A percentile compares a stretch with the other conserved stretches of the same genome.
phyloP scores from a whole-genome alignment of 2,329 filamentous ascomycete species.

The Paecilomyces formosus region DNA sequence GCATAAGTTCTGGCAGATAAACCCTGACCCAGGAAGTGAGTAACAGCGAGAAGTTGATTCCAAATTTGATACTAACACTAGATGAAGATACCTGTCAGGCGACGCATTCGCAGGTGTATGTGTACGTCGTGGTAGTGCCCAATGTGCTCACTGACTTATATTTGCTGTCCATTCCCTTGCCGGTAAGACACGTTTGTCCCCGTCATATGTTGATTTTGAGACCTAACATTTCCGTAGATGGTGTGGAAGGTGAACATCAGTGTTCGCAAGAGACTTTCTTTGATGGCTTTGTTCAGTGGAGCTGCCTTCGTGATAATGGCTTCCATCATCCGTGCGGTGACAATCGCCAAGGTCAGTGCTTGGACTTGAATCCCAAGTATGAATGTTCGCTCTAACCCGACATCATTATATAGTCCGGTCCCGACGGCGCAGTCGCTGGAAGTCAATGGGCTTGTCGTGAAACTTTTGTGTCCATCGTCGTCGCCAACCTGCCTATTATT shows the following conservation, averaged over 20 bases:
- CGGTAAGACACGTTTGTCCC: constrained; percentile 26
- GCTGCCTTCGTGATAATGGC: constrained; percentile 48
- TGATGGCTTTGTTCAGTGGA: constrained; percentile 47
- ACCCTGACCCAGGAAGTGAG: constrained; percentile 50
- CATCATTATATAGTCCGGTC: constrained; percentile 14
- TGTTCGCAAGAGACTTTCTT: constrained; percentile 41
- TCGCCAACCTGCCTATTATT: constrained; percentile 35
- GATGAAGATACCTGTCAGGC: constrained; percentile 38
- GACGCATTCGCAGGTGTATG: constrained; percentile 39
- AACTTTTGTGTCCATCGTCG: constrained; percentile 34
- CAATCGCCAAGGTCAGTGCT: constrained; percentile 33
- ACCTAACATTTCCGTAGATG: constrained; percentile 26
- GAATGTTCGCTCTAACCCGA: neutral
- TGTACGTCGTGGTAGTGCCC: constrained; percentile 40
- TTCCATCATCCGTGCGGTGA: constrained; percentile 44
- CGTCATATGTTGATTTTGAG: neutral
- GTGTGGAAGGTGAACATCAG: constrained; percentile 46
- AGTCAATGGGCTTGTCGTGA: constrained; percentile 36
- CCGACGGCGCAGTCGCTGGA: constrained; percentile 27
- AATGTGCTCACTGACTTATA: constrained; percentile 53
- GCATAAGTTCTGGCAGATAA: constrained; percentile 51
- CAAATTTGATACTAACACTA: neutral
- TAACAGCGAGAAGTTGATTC: constrained; percentile 4
- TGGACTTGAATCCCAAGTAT: neutral
- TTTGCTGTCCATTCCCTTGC: constrained; percentile 50